Evolutionary conservation across 768 basidiomycete species (phyloP).

Genomic region (Russula sp.): DNA sequence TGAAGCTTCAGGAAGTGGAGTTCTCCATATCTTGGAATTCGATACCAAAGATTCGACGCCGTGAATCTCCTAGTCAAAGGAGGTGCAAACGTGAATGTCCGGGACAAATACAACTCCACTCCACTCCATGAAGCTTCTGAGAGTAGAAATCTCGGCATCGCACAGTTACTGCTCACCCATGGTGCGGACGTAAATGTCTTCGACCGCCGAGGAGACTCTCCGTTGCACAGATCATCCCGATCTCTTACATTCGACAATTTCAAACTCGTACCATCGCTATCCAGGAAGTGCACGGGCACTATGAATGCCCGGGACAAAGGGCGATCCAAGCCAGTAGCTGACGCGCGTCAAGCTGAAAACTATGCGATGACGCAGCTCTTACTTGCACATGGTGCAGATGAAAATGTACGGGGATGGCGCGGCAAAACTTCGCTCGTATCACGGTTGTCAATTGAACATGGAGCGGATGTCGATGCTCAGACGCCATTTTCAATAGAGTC

Average conservation of each 20-base stretch:
- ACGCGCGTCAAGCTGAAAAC: background rate
- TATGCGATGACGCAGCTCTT: background rate
- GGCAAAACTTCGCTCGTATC: background rate
- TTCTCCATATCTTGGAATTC: background rate
- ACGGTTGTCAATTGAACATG: background rate
- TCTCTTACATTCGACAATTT: background rate
- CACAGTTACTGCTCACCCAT: background rate
- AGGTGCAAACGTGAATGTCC: background rate
- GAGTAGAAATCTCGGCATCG: background rate
- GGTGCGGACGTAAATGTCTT: background rate
- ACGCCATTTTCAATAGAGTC: background rate
- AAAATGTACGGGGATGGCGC: background rate
- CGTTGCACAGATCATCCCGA: background rate
- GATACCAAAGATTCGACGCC: background rate
- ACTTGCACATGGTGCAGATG: background rate
- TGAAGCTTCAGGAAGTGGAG: background rate
- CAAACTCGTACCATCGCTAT: too few species aligned
- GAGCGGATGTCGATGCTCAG: background rate
- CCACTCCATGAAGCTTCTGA: slow-evolving; percentile 1
- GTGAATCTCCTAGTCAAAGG: background rate
- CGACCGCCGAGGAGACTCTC: background rate
- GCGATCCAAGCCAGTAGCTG: background rate
- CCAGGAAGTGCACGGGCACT: too few species aligned
- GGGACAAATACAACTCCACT: background rate
- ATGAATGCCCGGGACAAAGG: background rate